Evolutionary conservation across 2,329 filamentous ascomycete genomes (phyloP), one percentile per base, ranked within the genome.

Genomic region (Immersiporthe knoxdaviesiana): DNA sequence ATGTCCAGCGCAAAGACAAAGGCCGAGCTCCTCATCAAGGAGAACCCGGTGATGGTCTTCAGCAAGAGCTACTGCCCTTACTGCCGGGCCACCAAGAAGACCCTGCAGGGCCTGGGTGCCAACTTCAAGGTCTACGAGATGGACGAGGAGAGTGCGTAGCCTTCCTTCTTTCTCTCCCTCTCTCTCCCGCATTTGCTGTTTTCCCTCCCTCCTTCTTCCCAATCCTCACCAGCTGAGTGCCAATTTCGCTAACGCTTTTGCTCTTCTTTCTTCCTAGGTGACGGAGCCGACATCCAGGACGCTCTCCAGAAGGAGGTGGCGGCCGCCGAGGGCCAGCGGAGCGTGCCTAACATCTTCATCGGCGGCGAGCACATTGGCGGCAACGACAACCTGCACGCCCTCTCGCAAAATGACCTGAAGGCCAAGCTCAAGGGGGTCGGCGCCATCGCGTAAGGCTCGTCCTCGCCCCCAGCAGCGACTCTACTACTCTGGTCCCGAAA

Each of bases 261-360:
- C 16, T n/a, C 30, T 24, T 65, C 18, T 11, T 41, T 14, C 37
- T 27, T 18, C 18, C 56, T 74, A 97, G 93, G 90, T 73, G 95
- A 98, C 78, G 95, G 96, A 73, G 79, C 83, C 73, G 94, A 85
- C 16, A 88, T 99, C 77, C 96, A 99, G 85, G 85, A 89, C 73
- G 93, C 94, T 35, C 92, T 99, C 71, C 81, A 88, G 74, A 56
- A 41, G 74, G 87, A 95, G 73, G 88, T 63, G 16, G 24, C 24
- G 21, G 41, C 98, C 76, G 93, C 90, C 68, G 85, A 61, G 56
- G 41, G 87, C 79, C 96, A 99, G 86, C 86, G 90, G 77, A 95
- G 92, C 76, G 96, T 99, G 7, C 96, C 96, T 76, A 98, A 98
- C 85, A 92, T 97, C 84, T 98, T 92, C 85, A 98, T 99, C 82